These are phyloP conservation scores for Exophiala lecanii-corni DNA, from an alignment of 2,329 filamentous ascomycete genomes.

Conservation along the genomic window DNA sequence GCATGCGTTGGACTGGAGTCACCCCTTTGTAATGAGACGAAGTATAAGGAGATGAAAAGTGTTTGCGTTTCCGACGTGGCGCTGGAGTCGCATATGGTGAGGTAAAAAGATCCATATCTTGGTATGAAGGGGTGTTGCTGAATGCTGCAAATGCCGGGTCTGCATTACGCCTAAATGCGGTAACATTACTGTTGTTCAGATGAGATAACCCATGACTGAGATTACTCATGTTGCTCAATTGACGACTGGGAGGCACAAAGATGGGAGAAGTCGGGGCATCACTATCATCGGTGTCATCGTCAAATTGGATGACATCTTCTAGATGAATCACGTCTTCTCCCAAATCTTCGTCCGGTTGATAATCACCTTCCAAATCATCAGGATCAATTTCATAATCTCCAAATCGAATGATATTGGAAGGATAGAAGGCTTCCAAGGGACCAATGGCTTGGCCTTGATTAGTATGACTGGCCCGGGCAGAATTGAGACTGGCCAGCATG, in stretches of 20 bases:
- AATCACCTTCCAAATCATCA: constrained; percentile 57
- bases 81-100: constrained; percentile 21
- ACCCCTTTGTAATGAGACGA: constrained; percentile 27
- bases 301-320: constrained; percentile 69
- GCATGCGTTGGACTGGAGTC: constrained; percentile 27
- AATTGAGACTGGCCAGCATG: constrained; percentile 69
- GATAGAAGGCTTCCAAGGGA: constrained; percentile 71
- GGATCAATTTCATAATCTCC: constrained; percentile 41
- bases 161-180: constrained; percentile 65
- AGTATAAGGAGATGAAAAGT: constrained; percentile 25
- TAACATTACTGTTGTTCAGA: constrained; percentile 67
- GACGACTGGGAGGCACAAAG: constrained; percentile 33
- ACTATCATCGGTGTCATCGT: constrained; percentile 49
- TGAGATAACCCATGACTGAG: constrained; percentile 13
- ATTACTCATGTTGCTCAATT: constrained; percentile 12
- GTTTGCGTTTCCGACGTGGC: constrained; percentile 19
- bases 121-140: constrained; percentile 43
- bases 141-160: constrained; percentile 39
- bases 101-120: constrained; percentile 25
- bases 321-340: constrained; percentile 60
- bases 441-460: constrained; percentile 59
- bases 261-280: constrained; percentile 40
- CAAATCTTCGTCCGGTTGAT: constrained; percentile 54
- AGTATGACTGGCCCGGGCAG: constrained; percentile 41
- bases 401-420: constrained; percentile 44